phyloP scores from a whole-genome alignment of 148 eudicot species.

The Rhododendron ferrugineum region DNA sequence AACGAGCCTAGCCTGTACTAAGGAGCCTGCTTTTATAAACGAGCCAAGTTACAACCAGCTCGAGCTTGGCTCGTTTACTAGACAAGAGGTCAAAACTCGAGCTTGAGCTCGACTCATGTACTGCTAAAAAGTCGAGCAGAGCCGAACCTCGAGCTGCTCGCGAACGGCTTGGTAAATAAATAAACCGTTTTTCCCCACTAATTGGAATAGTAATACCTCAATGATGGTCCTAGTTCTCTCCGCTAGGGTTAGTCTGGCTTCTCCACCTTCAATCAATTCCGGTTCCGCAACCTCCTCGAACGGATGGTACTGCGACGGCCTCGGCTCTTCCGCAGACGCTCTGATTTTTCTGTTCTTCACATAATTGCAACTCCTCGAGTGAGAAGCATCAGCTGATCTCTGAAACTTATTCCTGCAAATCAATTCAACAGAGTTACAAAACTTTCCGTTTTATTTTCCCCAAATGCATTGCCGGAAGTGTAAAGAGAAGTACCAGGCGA shows the following conservation, averaged over 20 bases:
- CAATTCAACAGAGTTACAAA: neutral
- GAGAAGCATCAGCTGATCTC: constrained; percentile 33
- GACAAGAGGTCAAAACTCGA: neutral
- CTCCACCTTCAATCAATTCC: constrained; percentile 39
- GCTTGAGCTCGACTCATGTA: neutral
- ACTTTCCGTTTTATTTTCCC: neutral
- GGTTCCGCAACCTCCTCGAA: constrained; percentile 73
- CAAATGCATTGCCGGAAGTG: neutral
- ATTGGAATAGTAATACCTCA: constrained; percentile 46
- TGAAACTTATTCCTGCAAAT: constrained; percentile 47
- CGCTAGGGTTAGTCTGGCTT: constrained; percentile 62
- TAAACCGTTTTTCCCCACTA: neutral
- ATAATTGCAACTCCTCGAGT: constrained; percentile 29
- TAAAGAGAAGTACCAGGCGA: constrained; percentile 17
- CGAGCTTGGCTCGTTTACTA: neutral
- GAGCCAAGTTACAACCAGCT: neutral
- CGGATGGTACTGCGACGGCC: constrained; percentile 70
- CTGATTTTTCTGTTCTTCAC: constrained; percentile 31
- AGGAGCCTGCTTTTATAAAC: neutral
- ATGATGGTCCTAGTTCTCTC: constrained; percentile 82
- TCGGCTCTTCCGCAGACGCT: constrained; percentile 57
- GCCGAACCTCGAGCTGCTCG: neutral
- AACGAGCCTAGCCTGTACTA: neutral
- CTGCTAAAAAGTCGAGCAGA: neutral
- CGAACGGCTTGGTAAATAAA: neutral